Evolutionary conservation across 1,139 yeast species (phyloP), one percentile per base, ranked within the genome.

Genomic region (Yamadazyma trypodendri): DNA sequence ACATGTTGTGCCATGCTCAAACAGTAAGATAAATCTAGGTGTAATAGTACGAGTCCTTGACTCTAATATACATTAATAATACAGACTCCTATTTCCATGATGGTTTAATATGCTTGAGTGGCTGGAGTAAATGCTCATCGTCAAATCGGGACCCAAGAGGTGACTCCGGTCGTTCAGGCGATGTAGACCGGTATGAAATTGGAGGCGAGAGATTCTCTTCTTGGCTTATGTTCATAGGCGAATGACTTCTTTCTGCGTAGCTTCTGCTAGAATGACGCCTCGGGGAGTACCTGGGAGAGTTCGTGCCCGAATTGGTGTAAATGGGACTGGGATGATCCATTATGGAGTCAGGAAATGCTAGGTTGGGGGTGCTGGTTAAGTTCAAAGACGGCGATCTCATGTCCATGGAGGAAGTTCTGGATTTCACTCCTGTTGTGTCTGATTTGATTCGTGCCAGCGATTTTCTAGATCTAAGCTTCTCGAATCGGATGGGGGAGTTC

Each of bases 81-180:
- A 35, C 36, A 38, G 18, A n/a, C 14, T 12, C 12, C 35, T 43
- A 62, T 34, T 54, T 61, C 71, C 69, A 64, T 11, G 49, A 47
- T 17, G 56, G 60, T 41, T 56, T 59, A n/a, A 43, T 24, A 24
- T 49, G 36, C 30, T 48, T 50, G 15, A 61, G 37, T 7, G 68
- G 59, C 41, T 57, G 67, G 11, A 63, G 41, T 40, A 65, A 47
- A 44, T 63, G 63, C 36, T 55, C 52, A 25, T 63, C 67, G 36
- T 65, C 70, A 41, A 51, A 65, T 22, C 70, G 43, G 2, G 67
- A 62, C 4, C 69, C 72, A 21, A 63, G 54, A 2, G 70, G 56
- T 2, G 68, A 60, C 6, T 49, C 39, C 2, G 69, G 70, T 35
- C 68, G 46, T 24, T 63, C 69, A 2, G 69, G 68, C 1, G 70